Evolutionary conservation across 2,329 filamentous ascomycete species (phyloP).

Genomic region (Corinectria fuckeliana): DNA sequence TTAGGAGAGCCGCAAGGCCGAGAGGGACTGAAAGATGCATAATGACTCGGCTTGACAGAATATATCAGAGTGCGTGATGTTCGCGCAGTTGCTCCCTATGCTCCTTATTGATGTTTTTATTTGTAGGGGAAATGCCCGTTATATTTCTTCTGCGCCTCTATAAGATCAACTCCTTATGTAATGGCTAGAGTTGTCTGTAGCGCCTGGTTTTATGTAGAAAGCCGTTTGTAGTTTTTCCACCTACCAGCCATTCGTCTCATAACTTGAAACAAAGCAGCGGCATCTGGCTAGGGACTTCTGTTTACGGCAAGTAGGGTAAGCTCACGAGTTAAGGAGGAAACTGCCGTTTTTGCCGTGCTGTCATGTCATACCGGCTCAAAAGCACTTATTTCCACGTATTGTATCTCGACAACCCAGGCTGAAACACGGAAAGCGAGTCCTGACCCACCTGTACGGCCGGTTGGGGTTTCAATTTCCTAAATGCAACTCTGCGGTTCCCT

Average conservation of each 20-base stretch:
- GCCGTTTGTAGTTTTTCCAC: neutral
- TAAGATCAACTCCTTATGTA: too few species aligned
- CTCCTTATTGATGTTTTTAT: neutral
- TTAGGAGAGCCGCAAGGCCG: constrained; percentile 4
- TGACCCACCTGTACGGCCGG: neutral
- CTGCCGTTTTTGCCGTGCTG: neutral
- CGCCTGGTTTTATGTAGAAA: neutral
- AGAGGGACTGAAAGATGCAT: neutral
- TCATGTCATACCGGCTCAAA: neutral
- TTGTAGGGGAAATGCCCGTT: neutral
- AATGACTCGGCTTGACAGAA: neutral
- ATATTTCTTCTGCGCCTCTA: neutral
- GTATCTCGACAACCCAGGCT: neutral
- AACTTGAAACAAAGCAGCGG: neutral
- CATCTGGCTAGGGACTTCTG: neutral
- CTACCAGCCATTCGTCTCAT: neutral
- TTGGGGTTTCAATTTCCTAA: neutral
- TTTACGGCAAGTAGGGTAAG: neutral
- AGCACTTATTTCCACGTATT: neutral
- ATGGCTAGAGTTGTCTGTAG: too few species aligned
- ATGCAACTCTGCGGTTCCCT: too few species aligned
- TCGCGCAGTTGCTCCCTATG: neutral
- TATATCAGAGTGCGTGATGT: neutral
- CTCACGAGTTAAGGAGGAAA: too few species aligned
- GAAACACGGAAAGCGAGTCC: neutral